Evolutionary conservation across 768 basidiomycete genomes (phyloP).

Genomic region (Amanita inopinata): DNA sequence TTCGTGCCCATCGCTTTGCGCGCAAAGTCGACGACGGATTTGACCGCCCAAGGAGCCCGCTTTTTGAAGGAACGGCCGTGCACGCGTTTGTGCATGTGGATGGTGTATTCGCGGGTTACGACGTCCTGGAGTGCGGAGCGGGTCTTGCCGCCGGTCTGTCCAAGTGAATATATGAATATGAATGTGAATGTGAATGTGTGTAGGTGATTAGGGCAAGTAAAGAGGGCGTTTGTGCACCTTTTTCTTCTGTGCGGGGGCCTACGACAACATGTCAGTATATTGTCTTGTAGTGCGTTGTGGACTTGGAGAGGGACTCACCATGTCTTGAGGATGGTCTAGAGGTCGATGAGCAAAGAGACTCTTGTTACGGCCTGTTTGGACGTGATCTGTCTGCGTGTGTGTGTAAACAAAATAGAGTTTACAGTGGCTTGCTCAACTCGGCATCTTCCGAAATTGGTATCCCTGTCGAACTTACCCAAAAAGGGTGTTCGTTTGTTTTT

Average conservation of each 20-base stretch:
- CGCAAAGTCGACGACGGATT: conserved; percentile 88
- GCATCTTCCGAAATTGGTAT: conserved; percentile 20
- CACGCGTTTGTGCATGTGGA: conserved; percentile 93
- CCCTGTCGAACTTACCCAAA: too few relatives aligned
- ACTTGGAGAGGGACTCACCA: conserved; percentile 35
- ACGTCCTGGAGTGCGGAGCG: conserved; percentile 97
- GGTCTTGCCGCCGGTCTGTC: conserved; percentile 68
- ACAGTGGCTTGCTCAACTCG: conserved; percentile 38
- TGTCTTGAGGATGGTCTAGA: conserved; percentile 67
- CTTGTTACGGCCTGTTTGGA: conserved; percentile 17
- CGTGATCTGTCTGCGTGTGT: conserved; percentile 37
- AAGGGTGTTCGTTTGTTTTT: neutral
- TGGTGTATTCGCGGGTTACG: conserved; percentile 97
- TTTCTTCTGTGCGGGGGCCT: conserved; percentile 49
- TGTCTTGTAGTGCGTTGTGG: neutral
- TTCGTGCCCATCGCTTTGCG: conserved; percentile 91
- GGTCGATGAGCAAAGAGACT: too few relatives aligned
- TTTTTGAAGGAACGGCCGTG: conserved; percentile 95
- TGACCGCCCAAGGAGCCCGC: conserved; percentile 94
- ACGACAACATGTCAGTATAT: conserved; percentile 9
- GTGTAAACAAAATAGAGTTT: conserved; percentile 45
- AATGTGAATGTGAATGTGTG: conserved; percentile 4
- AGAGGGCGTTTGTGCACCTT: conserved; percentile 38
- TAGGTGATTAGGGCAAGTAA: neutral
- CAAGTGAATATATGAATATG: neutral